Percentiles rank a stretch among this genome's conserved stretches.
phyloP scores from a whole-genome alignment of 75 land plant genomes.

The Isoetes taiwanensis region DNA sequence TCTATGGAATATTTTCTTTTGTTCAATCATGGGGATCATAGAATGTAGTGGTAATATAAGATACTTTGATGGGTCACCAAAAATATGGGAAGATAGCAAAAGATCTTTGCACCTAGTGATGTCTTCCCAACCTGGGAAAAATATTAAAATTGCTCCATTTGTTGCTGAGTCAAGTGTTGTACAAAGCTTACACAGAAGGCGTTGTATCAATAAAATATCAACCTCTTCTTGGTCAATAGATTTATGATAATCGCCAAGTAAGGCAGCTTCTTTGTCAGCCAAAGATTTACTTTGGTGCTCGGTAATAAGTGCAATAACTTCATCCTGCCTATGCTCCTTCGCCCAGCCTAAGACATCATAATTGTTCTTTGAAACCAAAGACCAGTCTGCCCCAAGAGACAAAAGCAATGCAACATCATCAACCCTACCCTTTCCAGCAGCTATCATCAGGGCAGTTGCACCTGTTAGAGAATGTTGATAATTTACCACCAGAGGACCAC shows the following conservation, averaged over 20 bases:
- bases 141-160: conserved; percentile 72
- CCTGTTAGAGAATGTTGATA: conserved; percentile 82
- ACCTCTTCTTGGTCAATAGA: conserved; percentile 54
- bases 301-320: conserved; percentile 43
- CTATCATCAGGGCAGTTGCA: conserved; percentile 74
- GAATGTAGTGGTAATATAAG: conserved; percentile 70
- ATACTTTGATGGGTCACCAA: conserved; percentile 55
- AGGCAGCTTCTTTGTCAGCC: conserved; percentile 26
- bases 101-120: conserved; percentile 54
- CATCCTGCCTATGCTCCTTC: conserved; percentile 29
- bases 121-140: conserved; percentile 97
- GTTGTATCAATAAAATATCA: conserved; percentile 57
- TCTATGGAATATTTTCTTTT: conserved; percentile 67
- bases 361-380: conserved; percentile 47
- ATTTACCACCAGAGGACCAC: conserved; percentile 31
- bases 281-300: conserved; percentile 28
- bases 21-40: conserved; percentile 71
- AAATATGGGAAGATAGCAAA: conserved; percentile 37
- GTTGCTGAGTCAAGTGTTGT: conserved; percentile 18
- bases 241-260: conserved; percentile 52
- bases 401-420: conserved; percentile 71
- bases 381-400: conserved; percentile 54
- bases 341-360: conserved; percentile 64
- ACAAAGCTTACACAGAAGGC: conserved; percentile 59
- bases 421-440: conserved; percentile 80